phyloP scores from a whole-genome alignment of 257 asterid genomes.

The Osmanthus fragrans region DNA sequence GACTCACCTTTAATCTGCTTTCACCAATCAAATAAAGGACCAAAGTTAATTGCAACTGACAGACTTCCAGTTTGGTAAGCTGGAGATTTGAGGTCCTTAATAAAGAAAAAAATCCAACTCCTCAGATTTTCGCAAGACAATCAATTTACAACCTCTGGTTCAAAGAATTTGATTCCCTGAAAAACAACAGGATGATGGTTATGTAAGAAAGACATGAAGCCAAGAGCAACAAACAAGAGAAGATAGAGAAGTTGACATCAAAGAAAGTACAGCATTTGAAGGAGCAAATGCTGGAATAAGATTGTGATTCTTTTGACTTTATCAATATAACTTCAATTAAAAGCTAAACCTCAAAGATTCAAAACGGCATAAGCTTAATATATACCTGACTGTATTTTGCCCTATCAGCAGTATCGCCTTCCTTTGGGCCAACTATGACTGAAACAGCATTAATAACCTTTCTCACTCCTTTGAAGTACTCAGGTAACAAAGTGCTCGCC shows the following conservation, averaged over 20 bases:
- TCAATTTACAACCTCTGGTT: conserved; percentile 81
- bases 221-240: conserved; percentile 14
- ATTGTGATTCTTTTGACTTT: neutral
- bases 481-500: conserved; percentile 76
- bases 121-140: conserved; percentile 26
- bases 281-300: neutral
- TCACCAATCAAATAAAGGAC: conserved; percentile 33
- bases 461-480: conserved; percentile 80
- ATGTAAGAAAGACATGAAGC: conserved; percentile 6
- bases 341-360: neutral
- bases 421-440: conserved; percentile 97
- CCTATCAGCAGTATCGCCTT: conserved; percentile 98
- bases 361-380: conserved; percentile 9
- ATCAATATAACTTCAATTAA: neutral
- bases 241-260: conserved; percentile 2
- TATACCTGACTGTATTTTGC: conserved; percentile 91
- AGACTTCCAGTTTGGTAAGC: conserved; percentile 15
- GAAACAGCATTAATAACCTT: conserved; percentile 82
- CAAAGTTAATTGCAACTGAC: conserved; percentile 15
- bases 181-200: conserved; percentile 5
- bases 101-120: conserved; percentile 22
- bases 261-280: neutral
- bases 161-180: conserved; percentile 98
- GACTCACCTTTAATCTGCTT: conserved; percentile 91
- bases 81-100: conserved; percentile 14